Evolutionary conservation across 805 yeast species (phyloP), one percentile per base, ranked within the genome.

Genomic region (Candida quercuum): DNA sequence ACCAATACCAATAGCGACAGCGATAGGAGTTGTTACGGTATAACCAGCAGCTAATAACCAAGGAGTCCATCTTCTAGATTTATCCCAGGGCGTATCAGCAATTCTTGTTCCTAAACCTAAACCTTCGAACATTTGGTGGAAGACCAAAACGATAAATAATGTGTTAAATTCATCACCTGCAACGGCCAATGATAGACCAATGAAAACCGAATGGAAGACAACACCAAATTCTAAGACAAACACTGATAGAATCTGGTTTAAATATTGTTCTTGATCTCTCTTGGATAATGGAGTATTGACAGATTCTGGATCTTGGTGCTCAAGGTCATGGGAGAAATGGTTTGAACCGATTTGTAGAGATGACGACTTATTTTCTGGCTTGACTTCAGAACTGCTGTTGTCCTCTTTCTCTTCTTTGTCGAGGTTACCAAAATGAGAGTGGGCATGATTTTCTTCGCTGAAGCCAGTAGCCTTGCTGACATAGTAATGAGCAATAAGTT

Each of bases 111-210:
- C 95, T 46, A 86, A 66, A 41, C 95, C 95, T 34, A 86, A 67
- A 35, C 95, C 95, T 63, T 86, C 95, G 54, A 86, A 86, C 67
- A 79, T 68, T 60, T 86, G 95, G 57, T 86, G 88, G 68, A 76
- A 78, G 5, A 79, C 74, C 31, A 72, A 46, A n/a, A 73, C 95
- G 44, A 81, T 71, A 58, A 81, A 85, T 35, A 86, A 64, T 6
- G 85, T 72, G 41, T 66, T 72, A 54, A 85, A 86, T 55, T 82
- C 91, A 3, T 76, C 81, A 34, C 89, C 93, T 5, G 93, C 67
- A 14, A 83, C 83, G 2, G 93, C 85, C 32, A 86, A 66, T 0
- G 93, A 71, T 36, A 86, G 66, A 19, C 95, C 95, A 39, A 86
- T 72, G 51, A 86, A 84, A 3, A 86, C 74, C 3, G 95, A 86